A percentile compares a stretch with the other conserved stretches of the same genome.
Evolutionary conservation across 768 basidiomycete genomes (phyloP).

Genomic region (Daedaleopsis nitida): DNA sequence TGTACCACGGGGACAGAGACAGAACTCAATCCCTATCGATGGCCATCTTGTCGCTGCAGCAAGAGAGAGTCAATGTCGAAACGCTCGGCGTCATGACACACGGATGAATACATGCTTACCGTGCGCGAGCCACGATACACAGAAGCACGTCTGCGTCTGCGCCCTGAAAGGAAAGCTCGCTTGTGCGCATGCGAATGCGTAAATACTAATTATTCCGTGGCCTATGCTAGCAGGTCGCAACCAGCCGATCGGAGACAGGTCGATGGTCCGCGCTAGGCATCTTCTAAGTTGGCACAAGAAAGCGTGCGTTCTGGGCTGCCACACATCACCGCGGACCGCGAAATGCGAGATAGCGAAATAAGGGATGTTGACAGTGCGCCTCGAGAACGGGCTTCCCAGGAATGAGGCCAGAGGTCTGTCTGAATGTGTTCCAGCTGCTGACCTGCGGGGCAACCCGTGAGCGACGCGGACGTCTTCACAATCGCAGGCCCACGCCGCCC

Average conservation of each 20-base stretch:
- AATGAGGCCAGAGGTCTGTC: too few species aligned
- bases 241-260: conserved; percentile 15
- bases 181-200: conserved; percentile 8
- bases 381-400: too few species aligned
- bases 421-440: background rate
- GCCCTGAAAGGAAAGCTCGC: background rate
- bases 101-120: conserved; percentile 4
- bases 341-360: background rate
- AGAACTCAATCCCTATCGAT: conserved; percentile 20
- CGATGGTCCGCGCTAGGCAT: background rate
- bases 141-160: background rate
- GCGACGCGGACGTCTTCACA: background rate
- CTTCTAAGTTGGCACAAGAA: conserved; percentile 4
- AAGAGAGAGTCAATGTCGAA: conserved; percentile 10
- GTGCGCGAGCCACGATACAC: background rate
- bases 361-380: background rate
- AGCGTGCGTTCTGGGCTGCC: conserved; percentile 1
- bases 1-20: conserved; percentile 9
- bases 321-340: background rate
- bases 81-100: conserved; percentile 4
- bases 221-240: conserved; percentile 1
- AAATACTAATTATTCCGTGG: conserved; percentile 18
- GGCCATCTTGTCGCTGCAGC: background rate
- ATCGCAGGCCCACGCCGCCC: background rate
- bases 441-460: too few species aligned